These are phyloP conservation scores for Fusarium ramigenum DNA, from an alignment of 2,329 filamentous ascomycete genomes.

Conservation along the genomic window DNA sequence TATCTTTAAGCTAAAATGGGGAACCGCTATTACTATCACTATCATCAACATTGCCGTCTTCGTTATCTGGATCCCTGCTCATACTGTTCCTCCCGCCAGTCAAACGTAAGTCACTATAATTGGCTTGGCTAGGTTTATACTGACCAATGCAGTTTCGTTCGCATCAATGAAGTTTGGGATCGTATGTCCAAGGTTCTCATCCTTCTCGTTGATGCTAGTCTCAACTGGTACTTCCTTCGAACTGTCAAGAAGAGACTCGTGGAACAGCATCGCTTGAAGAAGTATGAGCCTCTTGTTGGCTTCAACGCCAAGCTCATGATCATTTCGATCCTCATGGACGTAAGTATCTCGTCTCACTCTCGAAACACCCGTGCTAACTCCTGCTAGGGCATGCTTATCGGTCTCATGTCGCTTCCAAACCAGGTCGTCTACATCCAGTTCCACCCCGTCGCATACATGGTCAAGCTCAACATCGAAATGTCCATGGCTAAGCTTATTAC, in stretches of 20 bases:
- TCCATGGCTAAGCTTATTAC: conserved; percentile 63
- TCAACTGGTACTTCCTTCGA: conserved; percentile 64
- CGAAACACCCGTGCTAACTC: rapidly evolving
- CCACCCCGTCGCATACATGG: conserved; percentile 61
- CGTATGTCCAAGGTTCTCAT: conserved; percentile 62
- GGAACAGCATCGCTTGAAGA: conserved; percentile 56
- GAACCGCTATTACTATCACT: conserved; percentile 55
- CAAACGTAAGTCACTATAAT: conserved; percentile 38
- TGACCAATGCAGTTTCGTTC: conserved; percentile 43
- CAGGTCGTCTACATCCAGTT: conserved; percentile 58
- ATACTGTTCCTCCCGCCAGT: conserved; percentile 51
- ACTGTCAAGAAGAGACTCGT: conserved; percentile 58
- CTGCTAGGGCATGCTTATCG: conserved; percentile 41
- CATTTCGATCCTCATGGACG: conserved; percentile 61
- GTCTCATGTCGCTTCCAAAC: conserved; percentile 47
- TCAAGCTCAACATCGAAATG: conserved; percentile 65
- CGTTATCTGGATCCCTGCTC: conserved; percentile 62
- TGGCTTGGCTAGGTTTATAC: rapidly evolving
- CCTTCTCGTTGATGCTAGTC: conserved; percentile 57
- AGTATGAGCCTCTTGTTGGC: conserved; percentile 59
- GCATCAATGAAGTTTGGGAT: conserved; percentile 62
- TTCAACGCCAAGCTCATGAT: conserved; percentile 62
- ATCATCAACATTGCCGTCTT: conserved; percentile 63
- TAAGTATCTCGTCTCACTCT: conserved; percentile 27
- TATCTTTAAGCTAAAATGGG: conserved; percentile 57